Base-by-base conservation (phyloP, 2,329 filamentous ascomycete genomes). In the Hirsutella minnesotensis region DNA sequence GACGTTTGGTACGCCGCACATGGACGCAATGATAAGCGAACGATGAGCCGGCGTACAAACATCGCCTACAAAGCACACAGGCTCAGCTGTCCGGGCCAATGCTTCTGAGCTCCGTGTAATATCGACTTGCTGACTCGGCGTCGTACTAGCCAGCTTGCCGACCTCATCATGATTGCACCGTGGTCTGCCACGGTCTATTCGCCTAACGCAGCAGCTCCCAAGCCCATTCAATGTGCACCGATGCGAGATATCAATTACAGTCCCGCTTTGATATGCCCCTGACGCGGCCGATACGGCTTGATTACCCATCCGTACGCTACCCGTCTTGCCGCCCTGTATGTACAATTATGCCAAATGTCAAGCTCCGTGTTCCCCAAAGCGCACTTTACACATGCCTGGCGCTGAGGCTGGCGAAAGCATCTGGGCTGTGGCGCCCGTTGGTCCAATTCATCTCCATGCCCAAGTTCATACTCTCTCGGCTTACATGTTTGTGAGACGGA, bases 321-420 rank as follows among this genome's bases (percentile, higher is more conserved):
- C 16, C 33, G n/a, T 35, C 15, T 20, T 10, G 9, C 36, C 36
- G 36, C 36, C 3, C 13, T 15, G 36, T 22, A 21, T 38, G 34
- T 35, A 43, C 41, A 43, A 30, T 4, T 12, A 20, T 22, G 16
- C 16, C 15, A n/a, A 18, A 35, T 16, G 33, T 16, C 33, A 16
- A n/a, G 15, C 18, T 18, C 15, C 15, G 9, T 9, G 9, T 19
- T 18, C 33, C 9, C 5, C 18, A 5, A 9, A 16, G 21, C 40
- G 38, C 21, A n/a, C 44, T 55, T 63, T 52, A 70, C 55, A 58
- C 63, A 53, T 74, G 71, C 50, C 73, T 67, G 41, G 82, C 77
- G 53, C 82, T 86, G 49, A 89, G 65, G 40, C 81, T 84, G 3
- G 83, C 78, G 69, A 88, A 89, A 13, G 84, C 84, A 60, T 89